These are phyloP conservation scores for Arabidopsis hybrid DNA, from an alignment of 441 rosid genomes.

Conservation along the genomic window DNA sequence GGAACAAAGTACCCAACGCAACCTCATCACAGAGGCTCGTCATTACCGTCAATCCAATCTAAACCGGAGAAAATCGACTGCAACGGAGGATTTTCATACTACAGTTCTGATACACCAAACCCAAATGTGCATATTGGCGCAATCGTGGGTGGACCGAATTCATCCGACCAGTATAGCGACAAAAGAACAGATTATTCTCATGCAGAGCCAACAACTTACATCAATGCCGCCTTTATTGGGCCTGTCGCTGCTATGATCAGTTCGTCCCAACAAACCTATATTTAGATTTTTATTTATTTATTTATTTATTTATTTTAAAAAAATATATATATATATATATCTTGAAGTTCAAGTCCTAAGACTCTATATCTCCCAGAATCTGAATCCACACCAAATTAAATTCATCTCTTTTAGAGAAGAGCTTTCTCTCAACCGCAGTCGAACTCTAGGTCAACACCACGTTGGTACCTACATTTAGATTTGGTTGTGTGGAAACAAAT, in stretches of 20 bases:
- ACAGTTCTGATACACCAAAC: conserved; percentile 49
- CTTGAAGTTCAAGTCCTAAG: no score
- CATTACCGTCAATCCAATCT: conserved; percentile 58
- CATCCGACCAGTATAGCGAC: conserved; percentile 55
- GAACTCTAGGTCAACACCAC: no score
- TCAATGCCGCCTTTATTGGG: conserved; percentile 61
- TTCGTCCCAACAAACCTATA: background rate
- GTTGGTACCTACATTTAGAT: conserved; percentile 7
- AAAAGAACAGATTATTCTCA: conserved; percentile 60
- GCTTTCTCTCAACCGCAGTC: no score
- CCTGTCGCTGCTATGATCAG: conserved; percentile 58
- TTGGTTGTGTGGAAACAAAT: conserved; percentile 5
- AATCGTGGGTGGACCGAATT: conserved; percentile 68
- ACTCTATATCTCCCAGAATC: no score
- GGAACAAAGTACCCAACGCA: conserved; percentile 56
- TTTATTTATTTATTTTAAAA: no score
- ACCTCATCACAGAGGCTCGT: conserved; percentile 69
- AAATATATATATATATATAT: no score
- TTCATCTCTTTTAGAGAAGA: no score
- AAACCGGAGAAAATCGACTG: conserved; percentile 57
- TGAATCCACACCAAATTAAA: no score
- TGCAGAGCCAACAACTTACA: conserved; percentile 67
- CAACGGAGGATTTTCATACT: conserved; percentile 51
- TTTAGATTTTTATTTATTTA: no score
- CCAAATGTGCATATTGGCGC: conserved; percentile 67